Evolutionary conservation across 805 yeast species (phyloP).

Genomic region (Candida cerambycidarum): DNA sequence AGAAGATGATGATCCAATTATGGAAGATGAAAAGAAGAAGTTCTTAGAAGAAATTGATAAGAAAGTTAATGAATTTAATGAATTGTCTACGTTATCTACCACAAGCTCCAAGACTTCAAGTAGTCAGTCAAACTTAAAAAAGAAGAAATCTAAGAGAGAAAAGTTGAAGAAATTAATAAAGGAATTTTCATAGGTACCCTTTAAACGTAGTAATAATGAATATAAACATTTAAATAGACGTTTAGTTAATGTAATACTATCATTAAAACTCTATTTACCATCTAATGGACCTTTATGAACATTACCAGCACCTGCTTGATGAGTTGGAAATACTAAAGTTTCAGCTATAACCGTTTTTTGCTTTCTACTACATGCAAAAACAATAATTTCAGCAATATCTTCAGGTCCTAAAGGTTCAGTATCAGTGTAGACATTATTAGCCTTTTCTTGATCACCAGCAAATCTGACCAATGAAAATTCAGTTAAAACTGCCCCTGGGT

Average conservation of each 20-base stretch:
- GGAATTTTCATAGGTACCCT: slow-evolving; percentile 9
- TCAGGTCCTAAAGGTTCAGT: slow-evolving; percentile 33
- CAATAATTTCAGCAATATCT: slow-evolving; percentile 41
- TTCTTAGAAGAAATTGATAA: slow-evolving; percentile 28
- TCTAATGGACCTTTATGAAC: slow-evolving; percentile 20
- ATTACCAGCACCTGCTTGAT: slow-evolving; percentile 35
- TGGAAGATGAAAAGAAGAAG: slow-evolving; percentile 23
- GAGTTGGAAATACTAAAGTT: slow-evolving; percentile 36
- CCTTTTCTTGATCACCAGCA: slow-evolving; percentile 31
- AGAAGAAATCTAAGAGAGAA: slow-evolving; percentile 10
- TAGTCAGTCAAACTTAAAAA: slow-evolving; percentile 1
- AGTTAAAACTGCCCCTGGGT: slow-evolving; percentile 42
- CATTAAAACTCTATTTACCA: background rate
- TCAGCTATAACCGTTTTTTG: slow-evolving; percentile 40
- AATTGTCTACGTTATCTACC: background rate
- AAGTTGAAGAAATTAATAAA: slow-evolving; percentile 9
- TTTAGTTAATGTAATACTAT: background rate
- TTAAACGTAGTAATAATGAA: no score
- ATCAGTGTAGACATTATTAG: slow-evolving; percentile 35
- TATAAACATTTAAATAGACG: slow-evolving; percentile 6
- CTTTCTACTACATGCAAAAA: slow-evolving; percentile 34
- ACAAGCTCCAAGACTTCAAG: slow-evolving; percentile 1
- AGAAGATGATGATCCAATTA: background rate
- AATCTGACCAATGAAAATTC: slow-evolving; percentile 38
- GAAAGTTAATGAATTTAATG: slow-evolving; percentile 21